Conservation (phyloP, 306 rosid genomes). For the Hippophae gyantsensis region DNA sequence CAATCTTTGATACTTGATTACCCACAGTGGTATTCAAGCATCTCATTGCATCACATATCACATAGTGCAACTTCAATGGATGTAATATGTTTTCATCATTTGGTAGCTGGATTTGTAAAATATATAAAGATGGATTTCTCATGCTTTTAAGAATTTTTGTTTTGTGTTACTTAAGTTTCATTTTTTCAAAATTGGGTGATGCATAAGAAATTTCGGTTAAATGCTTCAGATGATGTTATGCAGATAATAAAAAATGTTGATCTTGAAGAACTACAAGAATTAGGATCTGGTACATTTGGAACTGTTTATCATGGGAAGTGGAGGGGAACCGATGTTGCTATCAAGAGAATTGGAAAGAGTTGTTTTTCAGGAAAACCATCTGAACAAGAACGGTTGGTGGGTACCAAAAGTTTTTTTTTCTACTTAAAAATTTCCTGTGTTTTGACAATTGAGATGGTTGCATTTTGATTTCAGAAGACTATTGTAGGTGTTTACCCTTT, state of each 20-base stretch:
- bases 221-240: constrained; percentile 22
- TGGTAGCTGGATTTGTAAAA: too few relatives aligned
- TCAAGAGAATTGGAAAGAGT: constrained; percentile 86
- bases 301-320: constrained; percentile 92
- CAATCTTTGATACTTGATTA: too few relatives aligned
- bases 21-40: too few relatives aligned
- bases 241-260: constrained; percentile 76
- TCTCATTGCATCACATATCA: too few relatives aligned
- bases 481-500: neutral
- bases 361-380: constrained; percentile 75
- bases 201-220: neutral
- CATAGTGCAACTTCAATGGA: too few relatives aligned
- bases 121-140: too few relatives aligned
- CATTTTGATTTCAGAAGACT: neutral
- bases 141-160: neutral
- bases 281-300: constrained; percentile 98
- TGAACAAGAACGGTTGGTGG: constrained; percentile 89
- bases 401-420: constrained; percentile 21
- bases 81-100: too few relatives aligned
- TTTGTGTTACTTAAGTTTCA: neutral
- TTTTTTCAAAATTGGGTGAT: neutral
- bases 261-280: constrained; percentile 73
- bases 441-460: constrained; percentile 5
- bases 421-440: constrained; percentile 8
- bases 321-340: constrained; percentile 98